Conservation (phyloP, 768 basidiomycete genomes). For the Mycena belliarum region DNA sequence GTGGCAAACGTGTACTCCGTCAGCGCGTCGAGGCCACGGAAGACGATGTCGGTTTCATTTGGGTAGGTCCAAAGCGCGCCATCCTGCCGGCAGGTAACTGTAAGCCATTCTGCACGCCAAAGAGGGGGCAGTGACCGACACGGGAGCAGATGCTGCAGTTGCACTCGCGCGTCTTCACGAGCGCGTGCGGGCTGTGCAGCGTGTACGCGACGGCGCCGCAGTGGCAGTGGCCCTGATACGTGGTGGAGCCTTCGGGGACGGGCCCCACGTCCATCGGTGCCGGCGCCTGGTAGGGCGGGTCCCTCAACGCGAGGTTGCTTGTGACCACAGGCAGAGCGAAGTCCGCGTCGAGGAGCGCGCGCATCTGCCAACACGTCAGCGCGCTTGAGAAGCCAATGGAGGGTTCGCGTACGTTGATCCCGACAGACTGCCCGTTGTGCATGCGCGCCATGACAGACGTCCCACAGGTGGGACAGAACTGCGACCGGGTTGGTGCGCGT, state of each 20-base stretch:
- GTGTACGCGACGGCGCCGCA: conserved; percentile 10
- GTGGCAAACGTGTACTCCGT: conserved; percentile 8
- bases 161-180: not conserved
- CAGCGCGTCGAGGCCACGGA: not conserved
- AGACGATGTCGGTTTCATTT: not conserved
- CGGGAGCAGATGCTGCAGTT: conserved; percentile 17
- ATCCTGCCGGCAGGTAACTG: conserved; percentile 3
- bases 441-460: conserved; percentile 2
- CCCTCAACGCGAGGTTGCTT: not conserved
- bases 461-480: conserved; percentile 18
- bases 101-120: not conserved
- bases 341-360: conserved; percentile 3
- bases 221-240: conserved; percentile 14
- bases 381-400: not conserved
- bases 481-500: too few relatives aligned
- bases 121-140: not conserved
- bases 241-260: not conserved
- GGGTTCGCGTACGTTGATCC: not conserved
- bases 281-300: not conserved
- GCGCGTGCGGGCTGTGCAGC: not conserved
- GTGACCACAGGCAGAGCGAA: not conserved
- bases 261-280: not conserved
- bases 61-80: conserved; percentile 9
- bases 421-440: not conserved
- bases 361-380: not conserved